Conservation (phyloP, 1,139 yeast species). For the Sugiyamaella japonica region DNA sequence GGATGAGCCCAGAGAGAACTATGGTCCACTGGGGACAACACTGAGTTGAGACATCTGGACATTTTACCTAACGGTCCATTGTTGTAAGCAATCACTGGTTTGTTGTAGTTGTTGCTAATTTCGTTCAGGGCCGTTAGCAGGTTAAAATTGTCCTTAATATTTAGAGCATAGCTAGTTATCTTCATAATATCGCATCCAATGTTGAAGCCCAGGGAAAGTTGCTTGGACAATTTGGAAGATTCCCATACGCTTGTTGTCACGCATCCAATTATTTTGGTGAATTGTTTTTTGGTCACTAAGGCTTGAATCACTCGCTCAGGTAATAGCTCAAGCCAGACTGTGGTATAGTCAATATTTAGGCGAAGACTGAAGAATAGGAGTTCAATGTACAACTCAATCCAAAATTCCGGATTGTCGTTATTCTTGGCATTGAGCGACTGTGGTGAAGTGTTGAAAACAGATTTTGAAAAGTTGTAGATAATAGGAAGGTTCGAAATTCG, state of each 20-base stretch:
- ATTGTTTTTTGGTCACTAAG: conserved; percentile 13
- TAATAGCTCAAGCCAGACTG: conserved; percentile 17
- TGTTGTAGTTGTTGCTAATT: conserved; percentile 6
- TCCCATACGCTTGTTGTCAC: conserved; percentile 23
- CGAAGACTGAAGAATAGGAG: conserved; percentile 22
- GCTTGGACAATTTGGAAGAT: conserved; percentile 5
- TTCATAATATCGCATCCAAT: conserved; percentile 21
- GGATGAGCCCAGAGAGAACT: conserved; percentile 20
- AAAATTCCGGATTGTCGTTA: conserved; percentile 15
- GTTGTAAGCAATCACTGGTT: conserved; percentile 25
- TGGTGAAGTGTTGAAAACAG: conserved; percentile 17
- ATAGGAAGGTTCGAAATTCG: conserved; percentile 22
- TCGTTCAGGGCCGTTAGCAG: conserved; percentile 15
- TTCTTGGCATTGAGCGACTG: neutral
- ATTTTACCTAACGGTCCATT: conserved; percentile 28
- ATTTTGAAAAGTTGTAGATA: conserved; percentile 23
- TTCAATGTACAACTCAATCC: conserved; percentile 20
- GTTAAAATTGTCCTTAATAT: conserved; percentile 20
- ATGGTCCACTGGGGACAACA: conserved; percentile 27
- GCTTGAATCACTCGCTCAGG: conserved; percentile 18
- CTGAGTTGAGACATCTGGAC: conserved; percentile 25
- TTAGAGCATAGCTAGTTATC: conserved; percentile 23
- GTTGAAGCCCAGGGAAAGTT: conserved; percentile 4
- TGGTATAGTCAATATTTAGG: conserved; percentile 23
- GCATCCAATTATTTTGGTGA: conserved; percentile 20